Base-by-base conservation (phyloP, 2,329 filamentous ascomycete genomes). In the Stemphylium beticola region DNA sequence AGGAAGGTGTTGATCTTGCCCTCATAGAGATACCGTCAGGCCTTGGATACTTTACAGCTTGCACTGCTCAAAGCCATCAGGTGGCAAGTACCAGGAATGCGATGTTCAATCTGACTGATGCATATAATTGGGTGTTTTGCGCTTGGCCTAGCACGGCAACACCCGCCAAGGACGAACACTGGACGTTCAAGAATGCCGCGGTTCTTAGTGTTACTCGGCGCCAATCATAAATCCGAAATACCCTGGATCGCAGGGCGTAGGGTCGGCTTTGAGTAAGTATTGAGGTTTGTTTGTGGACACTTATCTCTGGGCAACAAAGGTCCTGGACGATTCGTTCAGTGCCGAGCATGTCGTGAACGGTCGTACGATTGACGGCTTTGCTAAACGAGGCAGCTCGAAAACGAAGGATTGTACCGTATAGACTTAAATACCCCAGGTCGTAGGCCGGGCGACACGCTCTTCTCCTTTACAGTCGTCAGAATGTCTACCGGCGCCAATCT, bases 401-500 rank as follows among this genome's bases (percentile, higher is more conserved):
- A 20, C 8, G 5, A 43, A 54, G 38, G 26, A 36, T 39, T 8
- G 18, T 18, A 20, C 31, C 5, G 14, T 9, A 14, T 31, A 26
- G n/a, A 43, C 37, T 54, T 58, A 58, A 55, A 52, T 46, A 44
- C 18, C 44, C 20, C 8, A 18, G 11, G 9, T 26, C 1, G 32
- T 4, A 17, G 4, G 6, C 2, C 32, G 11, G 45, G 11, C 33
- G 29, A 15, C 18, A 20, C 20, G 7, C 15, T 15, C 9, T 26
- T 9, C 7, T 11, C 14, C 14, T 34, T 14, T 20, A 22, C 12
- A 34, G n/a, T 22, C 7, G 18, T 40, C 46, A 52, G 32, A 10
- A 65, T 66, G 64, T 61, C 64, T 33, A 59, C 60, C 7, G 61
- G 60, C 29, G 57, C 60, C 24, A 49, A 61, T 34, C 56, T 65